Percentiles rank a stretch among this genome's conserved stretches.
phyloP scores from a whole-genome alignment of 176 grass and related monocot genomes.

The Pontederia paniculata region DNA sequence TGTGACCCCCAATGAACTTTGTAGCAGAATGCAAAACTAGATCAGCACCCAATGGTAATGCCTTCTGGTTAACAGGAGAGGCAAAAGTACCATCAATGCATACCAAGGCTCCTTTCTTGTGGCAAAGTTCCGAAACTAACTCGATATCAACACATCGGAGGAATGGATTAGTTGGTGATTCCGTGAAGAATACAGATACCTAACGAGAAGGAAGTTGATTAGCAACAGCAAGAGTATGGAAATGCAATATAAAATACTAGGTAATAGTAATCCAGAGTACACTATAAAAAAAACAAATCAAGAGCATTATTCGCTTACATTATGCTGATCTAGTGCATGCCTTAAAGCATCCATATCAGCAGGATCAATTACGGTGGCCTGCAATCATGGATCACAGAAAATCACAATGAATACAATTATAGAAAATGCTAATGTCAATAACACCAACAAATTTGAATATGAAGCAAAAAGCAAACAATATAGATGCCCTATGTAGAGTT shows the following conservation, averaged over 20 bases:
- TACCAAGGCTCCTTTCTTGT: constrained; percentile 80
- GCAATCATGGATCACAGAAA: constrained; percentile 17
- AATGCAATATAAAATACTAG: background rate
- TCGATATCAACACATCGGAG: constrained; percentile 91
- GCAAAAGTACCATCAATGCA: constrained; percentile 98
- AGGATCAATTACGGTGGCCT: constrained; percentile 94
- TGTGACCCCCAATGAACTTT: constrained; percentile 94
- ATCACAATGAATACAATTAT: constrained; percentile 20
- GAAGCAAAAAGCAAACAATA: too few relatives aligned
- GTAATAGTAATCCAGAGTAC: background rate
- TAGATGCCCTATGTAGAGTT: too few relatives aligned
- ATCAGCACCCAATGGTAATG: constrained; percentile 88
- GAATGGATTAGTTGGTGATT: constrained; percentile 99
- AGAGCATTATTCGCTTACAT: constrained; percentile 34
- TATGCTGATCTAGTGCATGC: constrained; percentile 69
- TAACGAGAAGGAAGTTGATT: constrained; percentile 10
- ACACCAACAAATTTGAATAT: too few relatives aligned
- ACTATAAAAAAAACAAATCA: background rate
- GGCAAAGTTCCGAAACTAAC: constrained; percentile 83
- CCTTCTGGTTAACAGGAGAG: constrained; percentile 96
- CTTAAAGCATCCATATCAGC: constrained; percentile 75
- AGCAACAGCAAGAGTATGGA: background rate
- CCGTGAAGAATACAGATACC: constrained; percentile 94
- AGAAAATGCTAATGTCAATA: too few relatives aligned
- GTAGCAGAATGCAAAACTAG: constrained; percentile 95